Percentiles rank a stretch among this genome's conserved stretches.
Conservation (phyloP, 768 basidiomycete species). For the Collybiopsis confluens region DNA sequence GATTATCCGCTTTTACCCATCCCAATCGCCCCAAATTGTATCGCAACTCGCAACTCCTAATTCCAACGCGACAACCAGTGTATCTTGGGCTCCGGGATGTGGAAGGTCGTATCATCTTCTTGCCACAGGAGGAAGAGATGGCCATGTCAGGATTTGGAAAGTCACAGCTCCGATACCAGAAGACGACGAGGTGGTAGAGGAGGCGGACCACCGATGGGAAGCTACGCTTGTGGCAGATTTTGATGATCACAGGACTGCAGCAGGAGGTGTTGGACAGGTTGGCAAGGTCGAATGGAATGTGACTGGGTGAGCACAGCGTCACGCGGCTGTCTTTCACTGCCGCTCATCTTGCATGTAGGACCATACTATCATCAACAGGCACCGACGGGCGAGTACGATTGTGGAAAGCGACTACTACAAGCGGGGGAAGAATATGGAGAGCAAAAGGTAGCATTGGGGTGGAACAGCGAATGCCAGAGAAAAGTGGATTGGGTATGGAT, state of each 20-base stretch:
- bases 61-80: slow-evolving; percentile 68
- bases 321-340: slow-evolving; percentile 2
- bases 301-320: slow-evolving; percentile 51
- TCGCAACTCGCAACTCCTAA: slow-evolving; percentile 19
- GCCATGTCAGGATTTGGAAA: slow-evolving; percentile 87
- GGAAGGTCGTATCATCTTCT: slow-evolving; percentile 93
- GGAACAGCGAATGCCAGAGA: slow-evolving; percentile 45
- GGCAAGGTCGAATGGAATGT: slow-evolving; percentile 94
- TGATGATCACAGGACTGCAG: slow-evolving; percentile 54
- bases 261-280: slow-evolving; percentile 3
- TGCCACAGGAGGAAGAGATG: slow-evolving; percentile 86
- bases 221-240: slow-evolving; percentile 80
- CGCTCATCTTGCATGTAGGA: slow-evolving; percentile 41
- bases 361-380: slow-evolving; percentile 77
- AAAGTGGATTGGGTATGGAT: slow-evolving; percentile 14
- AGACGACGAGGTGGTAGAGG: slow-evolving; percentile 26
- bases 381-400: slow-evolving; percentile 79
- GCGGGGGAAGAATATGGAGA: slow-evolving; percentile 78
- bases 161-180: slow-evolving; percentile 56
- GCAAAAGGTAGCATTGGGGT: slow-evolving; percentile 79
- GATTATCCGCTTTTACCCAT: slow-evolving; percentile 40
- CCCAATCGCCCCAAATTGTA: not conserved
- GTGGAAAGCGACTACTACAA: slow-evolving; percentile 79
- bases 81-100: slow-evolving; percentile 93
- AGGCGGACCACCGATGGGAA: slow-evolving; percentile 56